These are phyloP conservation scores for Termitomyces sp. DNA, from an alignment of 768 basidiomycete genomes.

Conservation along the genomic window DNA sequence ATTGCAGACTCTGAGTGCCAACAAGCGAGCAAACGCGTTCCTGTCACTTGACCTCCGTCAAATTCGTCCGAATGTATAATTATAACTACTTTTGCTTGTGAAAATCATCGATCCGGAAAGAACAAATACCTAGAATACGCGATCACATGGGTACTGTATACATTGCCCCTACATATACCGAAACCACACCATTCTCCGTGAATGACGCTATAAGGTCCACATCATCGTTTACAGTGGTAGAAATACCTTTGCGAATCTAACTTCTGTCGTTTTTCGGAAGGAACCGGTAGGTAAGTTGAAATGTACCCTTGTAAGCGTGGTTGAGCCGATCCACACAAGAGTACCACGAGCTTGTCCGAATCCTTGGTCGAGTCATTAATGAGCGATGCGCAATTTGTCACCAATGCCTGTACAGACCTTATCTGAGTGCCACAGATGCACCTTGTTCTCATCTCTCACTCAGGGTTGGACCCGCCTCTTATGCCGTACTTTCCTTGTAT, in stretches of 20 bases:
- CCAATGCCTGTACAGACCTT: slow-evolving; percentile 43
- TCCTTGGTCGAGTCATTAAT: slow-evolving; percentile 55
- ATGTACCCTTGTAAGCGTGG: not conserved
- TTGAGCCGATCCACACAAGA: slow-evolving; percentile 26
- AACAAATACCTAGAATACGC: not conserved
- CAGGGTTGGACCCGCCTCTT: slow-evolving; percentile 71
- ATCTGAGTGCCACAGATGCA: slow-evolving; percentile 26
- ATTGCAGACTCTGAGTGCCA: not conserved
- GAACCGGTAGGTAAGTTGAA: slow-evolving; percentile 26
- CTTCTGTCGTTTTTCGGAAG: slow-evolving; percentile 13
- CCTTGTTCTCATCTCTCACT: not conserved
- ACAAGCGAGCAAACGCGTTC: slow-evolving; percentile 21
- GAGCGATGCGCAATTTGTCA: slow-evolving; percentile 37
- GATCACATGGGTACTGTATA: not conserved
- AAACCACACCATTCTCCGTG: not conserved
- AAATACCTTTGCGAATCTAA: not conserved
- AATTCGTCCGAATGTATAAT: not conserved
- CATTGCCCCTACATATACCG: no score
- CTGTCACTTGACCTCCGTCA: slow-evolving; percentile 27
- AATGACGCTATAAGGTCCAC: slow-evolving; percentile 45
- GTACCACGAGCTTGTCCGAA: slow-evolving; percentile 46
- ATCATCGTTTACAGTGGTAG: slow-evolving; percentile 44
- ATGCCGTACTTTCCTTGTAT: slow-evolving; percentile 59
- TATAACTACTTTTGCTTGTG: not conserved
- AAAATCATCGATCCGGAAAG: not conserved